These are phyloP conservation scores for Dalbergia cultrata DNA, from an alignment of 306 rosid species.

Conservation along the genomic window DNA sequence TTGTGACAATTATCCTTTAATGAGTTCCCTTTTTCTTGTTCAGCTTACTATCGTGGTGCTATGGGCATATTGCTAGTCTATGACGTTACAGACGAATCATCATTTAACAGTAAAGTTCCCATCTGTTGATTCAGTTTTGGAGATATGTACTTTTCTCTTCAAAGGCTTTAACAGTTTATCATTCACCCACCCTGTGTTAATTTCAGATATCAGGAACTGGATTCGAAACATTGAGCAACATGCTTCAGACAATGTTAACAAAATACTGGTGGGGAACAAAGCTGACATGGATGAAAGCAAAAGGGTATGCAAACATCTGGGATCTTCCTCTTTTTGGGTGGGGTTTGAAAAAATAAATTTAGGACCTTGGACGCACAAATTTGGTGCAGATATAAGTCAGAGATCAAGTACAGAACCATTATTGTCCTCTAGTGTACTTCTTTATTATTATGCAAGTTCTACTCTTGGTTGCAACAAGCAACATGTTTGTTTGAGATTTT, in stretches of 20 bases:
- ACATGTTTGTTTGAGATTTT: background rate
- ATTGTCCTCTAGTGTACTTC: background rate
- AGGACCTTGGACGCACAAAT: slow-evolving; percentile 18
- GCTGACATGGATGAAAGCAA: slow-evolving; percentile 97
- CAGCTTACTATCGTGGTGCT: slow-evolving; percentile 99
- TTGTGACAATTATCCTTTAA: slow-evolving; percentile 5
- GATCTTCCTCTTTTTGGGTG: slow-evolving; percentile 8
- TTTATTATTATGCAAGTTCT: slow-evolving; percentile 13
- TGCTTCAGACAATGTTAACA: slow-evolving; percentile 95
- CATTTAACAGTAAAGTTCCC: slow-evolving; percentile 82
- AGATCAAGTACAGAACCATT: slow-evolving; percentile 10
- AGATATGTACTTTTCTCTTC: slow-evolving; percentile 37
- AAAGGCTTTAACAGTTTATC: slow-evolving; percentile 24
- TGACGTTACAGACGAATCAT: slow-evolving; percentile 93
- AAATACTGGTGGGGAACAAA: slow-evolving; percentile 95
- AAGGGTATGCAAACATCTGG: slow-evolving; percentile 68
- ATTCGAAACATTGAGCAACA: slow-evolving; percentile 96
- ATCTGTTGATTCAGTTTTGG: slow-evolving; percentile 19
- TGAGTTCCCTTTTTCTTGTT: slow-evolving; percentile 10
- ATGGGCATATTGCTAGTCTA: slow-evolving; percentile 98
- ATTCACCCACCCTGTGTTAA: slow-evolving; percentile 38
- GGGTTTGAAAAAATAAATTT: background rate
- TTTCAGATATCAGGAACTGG: slow-evolving; percentile 95
- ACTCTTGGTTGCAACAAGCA: slow-evolving; percentile 8
- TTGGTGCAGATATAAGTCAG: slow-evolving; percentile 17